Evolutionary conservation across 768 basidiomycete genomes (phyloP).

Genomic region (Cyathus striatus): DNA sequence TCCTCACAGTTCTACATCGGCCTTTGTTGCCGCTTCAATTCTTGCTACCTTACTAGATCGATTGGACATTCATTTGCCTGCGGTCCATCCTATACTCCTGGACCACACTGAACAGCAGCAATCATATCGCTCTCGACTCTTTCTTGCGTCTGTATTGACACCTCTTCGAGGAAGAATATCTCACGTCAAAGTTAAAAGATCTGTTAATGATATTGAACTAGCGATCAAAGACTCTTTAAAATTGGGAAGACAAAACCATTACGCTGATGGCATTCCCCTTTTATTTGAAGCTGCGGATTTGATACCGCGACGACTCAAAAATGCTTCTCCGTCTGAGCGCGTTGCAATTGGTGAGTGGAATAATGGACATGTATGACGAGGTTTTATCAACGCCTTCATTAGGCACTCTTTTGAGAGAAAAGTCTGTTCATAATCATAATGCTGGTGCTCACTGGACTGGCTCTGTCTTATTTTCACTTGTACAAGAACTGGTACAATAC

Average conservation of each 20-base stretch:
- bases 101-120: slow-evolving; percentile 26
- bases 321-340: slow-evolving; percentile 37
- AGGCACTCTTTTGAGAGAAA: slow-evolving; percentile 70
- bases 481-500: slow-evolving; percentile 59
- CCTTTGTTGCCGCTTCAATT: slow-evolving; percentile 53
- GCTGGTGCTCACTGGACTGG: slow-evolving; percentile 67
- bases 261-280: slow-evolving; percentile 67
- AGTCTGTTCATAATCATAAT: slow-evolving; percentile 54
- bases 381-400: background rate
- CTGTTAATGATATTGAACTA: slow-evolving; percentile 53
- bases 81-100: slow-evolving; percentile 45
- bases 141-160: slow-evolving; percentile 69
- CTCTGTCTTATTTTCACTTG: slow-evolving; percentile 69
- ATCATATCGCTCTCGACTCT: slow-evolving; percentile 56
- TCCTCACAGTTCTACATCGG: slow-evolving; percentile 34
- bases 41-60: slow-evolving; percentile 44
- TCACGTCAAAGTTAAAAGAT: slow-evolving; percentile 59
- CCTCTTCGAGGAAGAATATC: slow-evolving; percentile 64
- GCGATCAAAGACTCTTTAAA: slow-evolving; percentile 84
- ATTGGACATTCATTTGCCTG: slow-evolving; percentile 24
- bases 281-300: slow-evolving; percentile 53
- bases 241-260: slow-evolving; percentile 73
- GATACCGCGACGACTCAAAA: slow-evolving; percentile 28
- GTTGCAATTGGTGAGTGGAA: slow-evolving; percentile 45
- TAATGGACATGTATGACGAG: too few species aligned